Conservation (phyloP, 305 asterid genomes). For the Nicotiana rustica region DNA sequence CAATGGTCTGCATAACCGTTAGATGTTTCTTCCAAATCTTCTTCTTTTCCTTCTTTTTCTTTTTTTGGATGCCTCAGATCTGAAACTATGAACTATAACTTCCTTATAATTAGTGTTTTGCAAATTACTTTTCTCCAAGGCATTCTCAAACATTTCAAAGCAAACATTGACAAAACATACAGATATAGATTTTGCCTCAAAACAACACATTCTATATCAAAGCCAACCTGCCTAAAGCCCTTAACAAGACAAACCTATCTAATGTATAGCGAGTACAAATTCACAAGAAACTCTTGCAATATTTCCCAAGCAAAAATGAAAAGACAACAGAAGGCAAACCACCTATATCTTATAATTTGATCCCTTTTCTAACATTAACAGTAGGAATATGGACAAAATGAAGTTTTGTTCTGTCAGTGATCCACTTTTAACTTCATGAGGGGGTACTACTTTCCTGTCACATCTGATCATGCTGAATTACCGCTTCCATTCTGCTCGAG, state of each 20-base stretch:
- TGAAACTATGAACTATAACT: slow-evolving; percentile 3
- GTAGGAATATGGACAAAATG: slow-evolving; percentile 30
- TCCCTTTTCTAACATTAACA: neutral
- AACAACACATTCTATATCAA: neutral
- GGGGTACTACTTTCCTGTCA: neutral
- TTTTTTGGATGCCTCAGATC: neutral
- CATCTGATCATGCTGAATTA: slow-evolving; percentile 33
- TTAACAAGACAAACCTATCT: slow-evolving; percentile 18
- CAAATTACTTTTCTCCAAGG: no score
- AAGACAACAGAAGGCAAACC: slow-evolving; percentile 26
- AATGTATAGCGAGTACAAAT: slow-evolving; percentile 2
- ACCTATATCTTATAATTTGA: slow-evolving; percentile 14
- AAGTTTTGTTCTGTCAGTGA: slow-evolving; percentile 34
- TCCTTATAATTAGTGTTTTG: neutral
- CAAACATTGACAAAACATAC: neutral
- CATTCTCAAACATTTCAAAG: neutral
- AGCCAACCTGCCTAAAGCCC: neutral
- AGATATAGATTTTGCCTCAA: slow-evolving; percentile 1
- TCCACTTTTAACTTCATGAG: neutral
- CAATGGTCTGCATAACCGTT: no score
- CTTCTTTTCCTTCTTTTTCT: neutral
- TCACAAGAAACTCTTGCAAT: neutral
- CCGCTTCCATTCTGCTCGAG: slow-evolving; percentile 58
- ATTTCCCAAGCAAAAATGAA: slow-evolving; percentile 21
- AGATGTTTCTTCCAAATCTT: no score